Evolutionary conservation across 805 yeast species (phyloP).

Genomic region (Zygosaccharomyces kombuchaensis): DNA sequence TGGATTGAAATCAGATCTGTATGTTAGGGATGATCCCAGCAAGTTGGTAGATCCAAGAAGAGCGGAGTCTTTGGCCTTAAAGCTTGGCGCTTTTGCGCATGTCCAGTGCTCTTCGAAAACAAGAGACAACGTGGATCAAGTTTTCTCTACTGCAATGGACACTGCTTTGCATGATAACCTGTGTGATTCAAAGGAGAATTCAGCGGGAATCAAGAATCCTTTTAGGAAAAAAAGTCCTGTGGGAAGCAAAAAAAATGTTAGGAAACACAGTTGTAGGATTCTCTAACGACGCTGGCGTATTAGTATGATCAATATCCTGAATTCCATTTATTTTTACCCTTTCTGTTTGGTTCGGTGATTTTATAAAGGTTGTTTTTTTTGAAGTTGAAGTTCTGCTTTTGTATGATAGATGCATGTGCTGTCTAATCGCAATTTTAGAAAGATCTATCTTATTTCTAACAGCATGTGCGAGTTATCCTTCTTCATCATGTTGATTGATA

Average conservation of each 20-base stretch:
- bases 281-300: constrained; percentile 2
- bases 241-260: constrained; percentile 4
- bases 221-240: constrained; percentile 10
- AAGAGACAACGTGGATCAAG: constrained; percentile 59
- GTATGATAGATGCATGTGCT: neutral
- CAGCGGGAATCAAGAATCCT: constrained; percentile 13
- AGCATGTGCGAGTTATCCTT: no score
- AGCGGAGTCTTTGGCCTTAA: constrained; percentile 51
- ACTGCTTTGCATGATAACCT: constrained; percentile 22
- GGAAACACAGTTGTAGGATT: constrained; percentile 11
- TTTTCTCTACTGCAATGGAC: constrained; percentile 56
- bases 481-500: no score
- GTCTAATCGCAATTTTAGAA: constrained; percentile 3
- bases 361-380: no score
- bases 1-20: constrained; percentile 76
- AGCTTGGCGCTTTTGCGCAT: constrained; percentile 66
- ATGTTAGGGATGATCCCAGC: constrained; percentile 16
- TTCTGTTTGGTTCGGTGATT: no score
- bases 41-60: constrained; percentile 39
- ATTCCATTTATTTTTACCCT: no score
- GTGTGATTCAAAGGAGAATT: constrained; percentile 8
- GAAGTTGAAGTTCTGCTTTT: no score
- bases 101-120: constrained; percentile 76
- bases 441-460: no score
- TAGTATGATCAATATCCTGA: neutral